These are phyloP conservation scores for Trametes maxima DNA, from an alignment of 768 basidiomycete genomes.

Conservation along the genomic window DNA sequence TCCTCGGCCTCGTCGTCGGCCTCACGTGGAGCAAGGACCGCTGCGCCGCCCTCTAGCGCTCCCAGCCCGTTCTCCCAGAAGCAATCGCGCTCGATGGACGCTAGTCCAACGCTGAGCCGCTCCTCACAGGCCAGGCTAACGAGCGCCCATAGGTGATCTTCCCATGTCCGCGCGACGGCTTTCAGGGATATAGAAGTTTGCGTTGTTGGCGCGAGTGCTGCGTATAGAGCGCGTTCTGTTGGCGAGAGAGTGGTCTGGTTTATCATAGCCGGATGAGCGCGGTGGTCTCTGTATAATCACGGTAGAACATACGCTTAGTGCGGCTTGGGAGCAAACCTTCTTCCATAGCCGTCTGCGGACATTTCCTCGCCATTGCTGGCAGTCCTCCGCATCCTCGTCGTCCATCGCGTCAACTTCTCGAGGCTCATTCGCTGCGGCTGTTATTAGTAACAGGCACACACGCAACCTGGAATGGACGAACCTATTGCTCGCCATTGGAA, in stretches of 20 bases:
- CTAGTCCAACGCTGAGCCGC: conserved; percentile 45
- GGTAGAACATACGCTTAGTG: conserved; percentile 63
- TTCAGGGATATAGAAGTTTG: conserved; percentile 68
- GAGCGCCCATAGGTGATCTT: conserved; percentile 94
- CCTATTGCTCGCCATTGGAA: conserved; percentile 78
- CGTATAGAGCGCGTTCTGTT: conserved; percentile 85
- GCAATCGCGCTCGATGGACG: conserved; percentile 54
- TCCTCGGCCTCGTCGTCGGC: conserved; percentile 30
- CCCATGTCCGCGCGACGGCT: conserved; percentile 84
- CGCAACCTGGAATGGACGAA: conserved; percentile 36
- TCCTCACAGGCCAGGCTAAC: conserved; percentile 81
- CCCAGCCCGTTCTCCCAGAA: conserved; percentile 78
- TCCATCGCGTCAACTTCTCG: conserved; percentile 48
- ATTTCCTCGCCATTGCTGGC: conserved; percentile 66
- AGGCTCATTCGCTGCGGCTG: conserved; percentile 49
- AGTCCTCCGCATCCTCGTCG: conserved; percentile 37
- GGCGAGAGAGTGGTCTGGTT: conserved; percentile 57
- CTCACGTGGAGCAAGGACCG: conserved; percentile 17
- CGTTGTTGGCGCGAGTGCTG: conserved; percentile 75
- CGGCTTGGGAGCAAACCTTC: conserved; percentile 75
- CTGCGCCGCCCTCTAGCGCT: conserved; percentile 39
- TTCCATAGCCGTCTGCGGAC: conserved; percentile 84
- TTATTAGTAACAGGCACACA: neutral
- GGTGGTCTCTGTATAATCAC: neutral
- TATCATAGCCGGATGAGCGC: neutral